Percentiles rank a stretch among this genome's conserved stretches.
Evolutionary conservation across 805 yeast genomes (phyloP).

Genomic region (Dipodascopsis tothii): DNA sequence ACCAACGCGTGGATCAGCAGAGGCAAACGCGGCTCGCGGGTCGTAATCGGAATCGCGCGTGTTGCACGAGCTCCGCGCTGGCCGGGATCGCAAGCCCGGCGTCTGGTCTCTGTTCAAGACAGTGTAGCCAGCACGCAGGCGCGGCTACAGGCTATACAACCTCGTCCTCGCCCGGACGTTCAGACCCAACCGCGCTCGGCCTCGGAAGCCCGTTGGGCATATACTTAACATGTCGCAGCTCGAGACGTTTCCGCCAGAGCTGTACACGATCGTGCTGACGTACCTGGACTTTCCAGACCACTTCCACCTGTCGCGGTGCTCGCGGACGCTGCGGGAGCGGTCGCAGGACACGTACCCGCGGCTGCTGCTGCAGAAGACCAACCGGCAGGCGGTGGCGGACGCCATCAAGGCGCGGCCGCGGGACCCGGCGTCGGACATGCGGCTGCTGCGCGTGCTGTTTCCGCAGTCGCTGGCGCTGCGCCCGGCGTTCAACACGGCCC

Average conservation of each 20-base stretch:
- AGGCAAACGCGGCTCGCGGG: too few species aligned
- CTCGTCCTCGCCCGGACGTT: too few species aligned
- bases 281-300: slow-evolving; percentile 28
- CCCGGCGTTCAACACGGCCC: neutral
- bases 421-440: neutral
- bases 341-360: slow-evolving; percentile 20
- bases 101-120: too few species aligned
- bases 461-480: neutral
- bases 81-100: too few species aligned
- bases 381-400: neutral
- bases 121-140: too few species aligned
- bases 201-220: too few species aligned
- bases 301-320: slow-evolving; percentile 20
- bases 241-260: slow-evolving; percentile 24
- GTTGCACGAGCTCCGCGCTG: too few species aligned
- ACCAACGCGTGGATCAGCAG: too few species aligned
- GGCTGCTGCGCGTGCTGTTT: neutral
- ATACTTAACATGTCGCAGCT: neutral
- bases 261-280: slow-evolving; percentile 22
- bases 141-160: too few species aligned
- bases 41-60: too few species aligned
- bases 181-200: too few species aligned
- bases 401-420: neutral
- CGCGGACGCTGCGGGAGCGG: slow-evolving; percentile 18
- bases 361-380: neutral